A percentile compares a stretch with the other conserved stretches of the same genome.
These are phyloP conservation scores for Pseudogymnoascus sp. DNA, from an alignment of 2,329 filamentous ascomycete genomes.

Conservation along the genomic window DNA sequence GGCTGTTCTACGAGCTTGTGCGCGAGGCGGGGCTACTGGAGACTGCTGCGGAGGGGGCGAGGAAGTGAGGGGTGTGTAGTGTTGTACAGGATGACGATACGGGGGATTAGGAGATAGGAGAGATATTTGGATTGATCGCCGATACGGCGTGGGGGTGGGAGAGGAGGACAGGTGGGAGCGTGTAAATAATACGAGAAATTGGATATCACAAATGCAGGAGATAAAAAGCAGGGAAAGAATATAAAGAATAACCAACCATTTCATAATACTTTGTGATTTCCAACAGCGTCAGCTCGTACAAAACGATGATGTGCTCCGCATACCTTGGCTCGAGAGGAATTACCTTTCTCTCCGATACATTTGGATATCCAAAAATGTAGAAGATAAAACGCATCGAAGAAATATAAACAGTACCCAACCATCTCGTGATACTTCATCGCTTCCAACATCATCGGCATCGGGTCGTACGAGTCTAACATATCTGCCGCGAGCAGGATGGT, in stretches of 20 bases:
- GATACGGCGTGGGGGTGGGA: constrained; percentile 1
- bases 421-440: not conserved
- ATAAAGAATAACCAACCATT: not conserved
- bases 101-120: not conserved
- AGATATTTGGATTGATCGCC: not conserved
- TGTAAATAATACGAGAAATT: constrained; percentile 6
- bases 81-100: not conserved
- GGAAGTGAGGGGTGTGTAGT: not conserved
- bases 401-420: not conserved
- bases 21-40: constrained; percentile 71
- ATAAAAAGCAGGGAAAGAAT: not conserved
- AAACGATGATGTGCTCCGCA: not conserved
- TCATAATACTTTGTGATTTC: not conserved
- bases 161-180: not conserved
- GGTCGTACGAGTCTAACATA: not conserved
- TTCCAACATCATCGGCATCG: not conserved
- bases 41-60: not conserved
- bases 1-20: constrained; percentile 82
- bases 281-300: not conserved
- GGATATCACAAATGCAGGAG: constrained; percentile 2
- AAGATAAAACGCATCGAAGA: not conserved
- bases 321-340: not conserved
- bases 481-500: not conserved
- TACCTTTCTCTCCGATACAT: not conserved
- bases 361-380: not conserved